Evolutionary conservation across 768 basidiomycete genomes (phyloP).

Genomic region (Cubamyces sp.): DNA sequence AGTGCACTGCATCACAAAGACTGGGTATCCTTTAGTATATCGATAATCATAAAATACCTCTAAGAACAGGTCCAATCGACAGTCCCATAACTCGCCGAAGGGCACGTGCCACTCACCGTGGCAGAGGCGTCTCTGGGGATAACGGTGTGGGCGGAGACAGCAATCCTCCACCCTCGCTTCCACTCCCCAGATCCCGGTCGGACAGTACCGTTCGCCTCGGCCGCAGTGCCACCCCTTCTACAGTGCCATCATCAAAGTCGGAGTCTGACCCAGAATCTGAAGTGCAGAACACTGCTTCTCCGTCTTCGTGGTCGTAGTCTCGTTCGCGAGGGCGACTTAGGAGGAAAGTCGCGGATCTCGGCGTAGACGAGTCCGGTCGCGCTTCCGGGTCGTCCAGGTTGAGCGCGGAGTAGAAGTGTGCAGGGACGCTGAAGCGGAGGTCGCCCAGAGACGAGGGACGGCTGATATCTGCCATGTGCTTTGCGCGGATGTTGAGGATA

Average conservation of each 20-base stretch:
- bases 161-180: conserved; percentile 2
- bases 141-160: conserved; percentile 13
- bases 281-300: not conserved
- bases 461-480: conserved; percentile 1
- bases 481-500: conserved; percentile 18
- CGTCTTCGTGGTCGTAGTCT: too few relatives aligned
- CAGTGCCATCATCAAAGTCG: not conserved
- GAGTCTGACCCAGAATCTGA: not conserved
- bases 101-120: not conserved
- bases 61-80: too few relatives aligned
- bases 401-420: conserved; percentile 17
- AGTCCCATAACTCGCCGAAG: too few relatives aligned
- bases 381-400: conserved; percentile 9
- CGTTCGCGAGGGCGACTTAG: too few relatives aligned
- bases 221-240: not conserved
- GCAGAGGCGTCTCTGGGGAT: conserved; percentile 1
- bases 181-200: not conserved
- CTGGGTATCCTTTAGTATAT: too few relatives aligned
- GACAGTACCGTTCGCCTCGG: not conserved
- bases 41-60: too few relatives aligned
- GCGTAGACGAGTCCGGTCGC: not conserved
- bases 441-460: conserved; percentile 10
- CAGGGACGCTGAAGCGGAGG: conserved; percentile 8
- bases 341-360: not conserved
- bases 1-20: too few relatives aligned